Percentiles rank a stretch among this genome's conserved stretches.
Evolutionary conservation across 2,329 filamentous ascomycete species (phyloP).

Genomic region (Colletotrichum shisoi): DNA sequence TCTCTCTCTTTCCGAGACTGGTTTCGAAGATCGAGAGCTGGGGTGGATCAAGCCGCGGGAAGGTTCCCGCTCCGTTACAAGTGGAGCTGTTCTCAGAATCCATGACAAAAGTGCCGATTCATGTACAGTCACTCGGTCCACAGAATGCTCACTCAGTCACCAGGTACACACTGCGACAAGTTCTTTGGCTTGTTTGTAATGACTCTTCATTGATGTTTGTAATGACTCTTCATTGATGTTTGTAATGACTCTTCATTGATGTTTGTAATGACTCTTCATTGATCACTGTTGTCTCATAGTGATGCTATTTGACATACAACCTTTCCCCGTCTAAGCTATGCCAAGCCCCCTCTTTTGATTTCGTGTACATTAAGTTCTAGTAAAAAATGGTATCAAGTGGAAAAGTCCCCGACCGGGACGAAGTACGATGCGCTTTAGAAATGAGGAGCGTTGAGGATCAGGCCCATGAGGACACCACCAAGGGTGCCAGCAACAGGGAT

Average conservation of each 20-base stretch:
- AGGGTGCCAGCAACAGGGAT: constrained; percentile 55
- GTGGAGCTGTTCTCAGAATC: not conserved
- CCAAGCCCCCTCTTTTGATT: constrained; percentile 6
- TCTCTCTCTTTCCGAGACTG: not conserved
- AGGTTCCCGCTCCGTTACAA: not conserved
- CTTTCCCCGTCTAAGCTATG: constrained; percentile 13
- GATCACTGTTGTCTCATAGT: not conserved
- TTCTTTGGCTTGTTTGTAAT: not conserved
- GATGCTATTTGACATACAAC: not conserved
- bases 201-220: not conserved
- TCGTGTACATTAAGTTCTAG: constrained; percentile 32
- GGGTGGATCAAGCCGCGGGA: not conserved
- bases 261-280: not conserved
- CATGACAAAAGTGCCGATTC: not conserved
- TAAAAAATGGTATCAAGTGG: constrained; percentile 16
- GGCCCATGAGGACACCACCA: constrained; percentile 52
- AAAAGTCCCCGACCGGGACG: not conserved
- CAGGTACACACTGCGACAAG: constrained; percentile 1
- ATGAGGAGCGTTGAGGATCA: constrained; percentile 52
- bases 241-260: not conserved
- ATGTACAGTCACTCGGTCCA: not conserved
- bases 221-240: not conserved
- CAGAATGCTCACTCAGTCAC: not conserved
- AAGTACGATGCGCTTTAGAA: constrained; percentile 28
- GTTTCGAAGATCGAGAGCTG: not conserved